Conservation (phyloP, 176 grass and related monocot species). For the Aegilops longissima region DNA sequence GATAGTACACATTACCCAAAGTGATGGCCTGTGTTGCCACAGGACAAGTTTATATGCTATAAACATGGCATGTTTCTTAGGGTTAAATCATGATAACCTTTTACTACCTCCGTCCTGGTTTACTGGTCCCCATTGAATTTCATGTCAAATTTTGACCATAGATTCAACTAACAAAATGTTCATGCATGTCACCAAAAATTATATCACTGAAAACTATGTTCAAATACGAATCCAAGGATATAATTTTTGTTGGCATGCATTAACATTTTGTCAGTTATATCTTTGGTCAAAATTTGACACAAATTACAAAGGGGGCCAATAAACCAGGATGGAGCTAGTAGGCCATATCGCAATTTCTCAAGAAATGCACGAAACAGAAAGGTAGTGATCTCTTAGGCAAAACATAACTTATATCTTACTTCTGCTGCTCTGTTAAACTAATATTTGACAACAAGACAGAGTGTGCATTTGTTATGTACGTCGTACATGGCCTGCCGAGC, state of each 20-base stretch:
- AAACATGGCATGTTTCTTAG: background rate
- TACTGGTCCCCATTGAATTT: too few relatives aligned
- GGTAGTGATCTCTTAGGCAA: background rate
- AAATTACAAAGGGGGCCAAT: too few relatives aligned
- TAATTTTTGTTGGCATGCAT: too few relatives aligned
- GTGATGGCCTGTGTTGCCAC: background rate
- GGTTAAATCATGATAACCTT: background rate
- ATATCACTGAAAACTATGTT: too few relatives aligned
- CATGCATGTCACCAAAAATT: too few relatives aligned
- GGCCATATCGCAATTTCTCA: background rate
- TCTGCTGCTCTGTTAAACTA: background rate
- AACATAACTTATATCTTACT: conserved; percentile 6
- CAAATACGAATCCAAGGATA: too few relatives aligned
- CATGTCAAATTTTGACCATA: too few relatives aligned
- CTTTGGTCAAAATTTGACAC: too few relatives aligned
- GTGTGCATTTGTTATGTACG: background rate
- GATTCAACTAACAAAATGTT: too few relatives aligned
- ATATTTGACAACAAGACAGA: background rate
- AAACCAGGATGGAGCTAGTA: too few relatives aligned
- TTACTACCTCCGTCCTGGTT: background rate
- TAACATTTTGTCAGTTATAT: too few relatives aligned
- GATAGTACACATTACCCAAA: background rate
- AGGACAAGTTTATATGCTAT: background rate
- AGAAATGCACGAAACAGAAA: background rate
- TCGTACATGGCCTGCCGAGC: background rate